Evolutionary conservation across 2,329 filamentous ascomycete genomes (phyloP).

Genomic region (Phoma herbarum): DNA sequence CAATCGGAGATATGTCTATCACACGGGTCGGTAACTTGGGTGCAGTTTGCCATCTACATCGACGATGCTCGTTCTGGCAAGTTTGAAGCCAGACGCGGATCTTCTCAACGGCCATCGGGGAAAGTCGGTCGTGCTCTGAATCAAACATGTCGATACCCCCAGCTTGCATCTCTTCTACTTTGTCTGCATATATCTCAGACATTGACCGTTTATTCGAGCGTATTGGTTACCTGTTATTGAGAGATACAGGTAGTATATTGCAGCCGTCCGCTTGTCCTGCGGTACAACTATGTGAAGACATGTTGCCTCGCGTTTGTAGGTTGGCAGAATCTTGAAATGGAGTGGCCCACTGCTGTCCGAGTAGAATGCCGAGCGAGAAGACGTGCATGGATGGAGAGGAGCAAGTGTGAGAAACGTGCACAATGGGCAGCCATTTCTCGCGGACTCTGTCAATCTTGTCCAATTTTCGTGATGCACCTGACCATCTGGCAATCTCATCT

Average conservation of each 20-base stretch:
- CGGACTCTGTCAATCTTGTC: conserved; percentile 5
- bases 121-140: conserved; percentile 9
- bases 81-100: conserved; percentile 6
- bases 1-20: conserved; percentile 1
- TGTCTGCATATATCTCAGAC: conserved; percentile 1
- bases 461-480: conserved; percentile 15
- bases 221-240: conserved; percentile 7
- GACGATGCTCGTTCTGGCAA: conserved; percentile 3
- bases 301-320: neutral
- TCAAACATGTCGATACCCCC: conserved; percentile 12
- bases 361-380: conserved; percentile 8
- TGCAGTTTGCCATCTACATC: neutral
- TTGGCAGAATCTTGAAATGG: conserved; percentile 3
- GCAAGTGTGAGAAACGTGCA: conserved; percentile 17
- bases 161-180: neutral
- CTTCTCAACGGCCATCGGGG: conserved; percentile 1
- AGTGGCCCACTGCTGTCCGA: conserved; percentile 11
- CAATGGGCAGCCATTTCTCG: conserved; percentile 10
- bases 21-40: conserved; percentile 3
- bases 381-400: conserved; percentile 12
- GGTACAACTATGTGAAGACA: conserved; percentile 16
- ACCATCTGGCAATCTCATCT: conserved; percentile 21
- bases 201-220: neutral
- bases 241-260: conserved; percentile 14
- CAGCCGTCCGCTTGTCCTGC: conserved; percentile 5